Evolutionary conservation across 2,329 filamentous ascomycete genomes (phyloP).

Genomic region (Epichloe hybrida): DNA sequence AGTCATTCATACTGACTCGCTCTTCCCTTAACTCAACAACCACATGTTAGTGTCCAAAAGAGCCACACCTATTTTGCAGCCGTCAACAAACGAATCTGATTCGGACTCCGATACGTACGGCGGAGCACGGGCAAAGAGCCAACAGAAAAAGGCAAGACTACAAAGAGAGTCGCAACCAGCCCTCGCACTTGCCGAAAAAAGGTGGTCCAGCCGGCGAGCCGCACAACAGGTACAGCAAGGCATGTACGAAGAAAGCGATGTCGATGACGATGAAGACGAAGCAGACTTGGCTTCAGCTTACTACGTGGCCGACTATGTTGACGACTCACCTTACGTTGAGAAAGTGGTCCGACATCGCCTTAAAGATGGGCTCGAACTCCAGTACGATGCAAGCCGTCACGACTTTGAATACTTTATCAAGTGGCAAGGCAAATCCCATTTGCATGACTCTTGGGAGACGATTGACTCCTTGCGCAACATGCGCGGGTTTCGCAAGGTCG

Average conservation of each 20-base stretch:
- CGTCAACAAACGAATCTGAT: conserved; percentile 47
- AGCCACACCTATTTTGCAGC: conserved; percentile 39
- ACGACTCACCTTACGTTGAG: conserved; percentile 77
- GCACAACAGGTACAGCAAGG: conserved; percentile 57
- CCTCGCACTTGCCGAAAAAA: conserved; percentile 62
- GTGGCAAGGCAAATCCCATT: conserved; percentile 91
- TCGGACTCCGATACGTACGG: conserved; percentile 71
- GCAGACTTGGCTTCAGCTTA: conserved; percentile 46
- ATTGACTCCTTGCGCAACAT: conserved; percentile 60
- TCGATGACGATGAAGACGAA: conserved; percentile 52
- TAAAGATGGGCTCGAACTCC: conserved; percentile 50
- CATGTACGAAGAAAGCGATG: conserved; percentile 53
- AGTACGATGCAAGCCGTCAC: conserved; percentile 45
- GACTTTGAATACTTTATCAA: conserved; percentile 92
- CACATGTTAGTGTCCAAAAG: conserved; percentile 41
- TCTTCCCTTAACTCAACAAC: background rate
- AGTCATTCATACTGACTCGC: background rate
- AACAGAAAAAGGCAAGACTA: conserved; percentile 65
- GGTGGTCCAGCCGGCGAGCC: conserved; percentile 80
- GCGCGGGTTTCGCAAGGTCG: conserved; percentile 75
- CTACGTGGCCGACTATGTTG: conserved; percentile 55
- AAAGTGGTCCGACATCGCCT: conserved; percentile 77
- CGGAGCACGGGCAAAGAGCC: conserved; percentile 54
- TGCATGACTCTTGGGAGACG: conserved; percentile 91
- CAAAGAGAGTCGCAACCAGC: conserved; percentile 55